These are phyloP conservation scores for Sodiomyces alkalinus DNA, from an alignment of 2,329 filamentous ascomycete species.

Conservation along the genomic window DNA sequence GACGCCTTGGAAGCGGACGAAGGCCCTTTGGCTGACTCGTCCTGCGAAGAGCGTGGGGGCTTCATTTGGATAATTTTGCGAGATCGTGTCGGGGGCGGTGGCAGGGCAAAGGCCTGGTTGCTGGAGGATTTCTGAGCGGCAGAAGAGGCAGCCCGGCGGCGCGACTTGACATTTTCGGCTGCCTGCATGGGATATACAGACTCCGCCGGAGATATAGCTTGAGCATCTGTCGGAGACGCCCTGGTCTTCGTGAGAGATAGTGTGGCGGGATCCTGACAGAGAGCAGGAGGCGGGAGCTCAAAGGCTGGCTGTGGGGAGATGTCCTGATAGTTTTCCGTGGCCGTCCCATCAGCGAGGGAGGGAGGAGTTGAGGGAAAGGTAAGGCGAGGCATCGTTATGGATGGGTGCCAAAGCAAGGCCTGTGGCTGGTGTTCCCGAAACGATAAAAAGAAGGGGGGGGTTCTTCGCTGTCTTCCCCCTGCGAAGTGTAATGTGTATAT, in stretches of 20 bases:
- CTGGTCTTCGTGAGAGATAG: slow-evolving; percentile 25
- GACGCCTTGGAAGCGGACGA: slow-evolving; percentile 3
- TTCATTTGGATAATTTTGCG: slow-evolving; percentile 99
- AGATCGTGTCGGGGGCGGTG: slow-evolving; percentile 79
- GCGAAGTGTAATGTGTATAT: too few species aligned
- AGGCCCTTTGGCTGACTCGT: slow-evolving; percentile 12
- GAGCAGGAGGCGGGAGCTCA: slow-evolving; percentile 62
- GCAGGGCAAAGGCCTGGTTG: slow-evolving; percentile 61
- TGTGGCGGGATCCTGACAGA: slow-evolving; percentile 33
- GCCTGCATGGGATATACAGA: slow-evolving; percentile 29
- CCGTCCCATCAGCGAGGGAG: slow-evolving; percentile 65
- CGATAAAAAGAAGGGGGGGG: too few species aligned
- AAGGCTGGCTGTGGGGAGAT: slow-evolving; percentile 55
- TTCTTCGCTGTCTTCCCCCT: too few species aligned
- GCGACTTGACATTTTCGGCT: slow-evolving; percentile 36
- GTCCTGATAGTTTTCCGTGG: slow-evolving; percentile 38
- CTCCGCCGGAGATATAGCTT: slow-evolving; percentile 7
- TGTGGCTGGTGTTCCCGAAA: too few species aligned
- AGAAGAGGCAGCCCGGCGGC: slow-evolving; percentile 28
- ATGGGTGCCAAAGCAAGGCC: background rate
- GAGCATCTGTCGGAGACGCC: slow-evolving; percentile 11
- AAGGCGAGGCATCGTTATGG: slow-evolving; percentile 49
- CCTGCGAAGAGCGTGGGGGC: slow-evolving; percentile 30
- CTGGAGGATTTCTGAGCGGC: slow-evolving; percentile 25
- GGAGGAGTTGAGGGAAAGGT: slow-evolving; percentile 60